Percentiles rank a stretch among this genome's conserved stretches.
Conservation (phyloP, 306 rosid genomes). For the Quercus berberidifolia region DNA sequence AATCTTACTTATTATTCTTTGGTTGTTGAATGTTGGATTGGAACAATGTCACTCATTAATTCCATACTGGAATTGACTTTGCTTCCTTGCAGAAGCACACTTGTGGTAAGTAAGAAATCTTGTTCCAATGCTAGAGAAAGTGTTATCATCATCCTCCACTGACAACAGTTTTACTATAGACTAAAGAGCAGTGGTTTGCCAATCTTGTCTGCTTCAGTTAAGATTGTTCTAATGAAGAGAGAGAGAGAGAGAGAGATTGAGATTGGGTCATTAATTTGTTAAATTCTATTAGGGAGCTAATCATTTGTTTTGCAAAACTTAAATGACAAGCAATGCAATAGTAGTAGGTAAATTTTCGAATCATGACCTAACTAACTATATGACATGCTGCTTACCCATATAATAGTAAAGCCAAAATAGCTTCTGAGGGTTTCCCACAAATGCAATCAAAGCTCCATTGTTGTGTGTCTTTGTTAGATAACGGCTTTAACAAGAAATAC, state of each 20-base stretch:
- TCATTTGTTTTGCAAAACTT: constrained; percentile 38
- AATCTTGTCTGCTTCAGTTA: constrained; percentile 30
- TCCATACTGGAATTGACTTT: background rate
- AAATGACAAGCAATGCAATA: constrained; percentile 45
- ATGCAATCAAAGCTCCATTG: constrained; percentile 18
- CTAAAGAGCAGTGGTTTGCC: constrained; percentile 22
- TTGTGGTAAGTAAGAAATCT: background rate
- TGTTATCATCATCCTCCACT: no score
- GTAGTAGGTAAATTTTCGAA: constrained; percentile 40
- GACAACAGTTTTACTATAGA: no score
- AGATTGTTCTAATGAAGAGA: constrained; percentile 23
- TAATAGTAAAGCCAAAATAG: background rate
- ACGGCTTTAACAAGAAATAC: constrained; percentile 38
- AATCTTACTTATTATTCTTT: background rate
- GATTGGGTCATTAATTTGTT: constrained; percentile 18
- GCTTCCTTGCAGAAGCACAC: background rate
- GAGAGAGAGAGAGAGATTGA: background rate
- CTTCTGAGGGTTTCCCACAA: background rate
- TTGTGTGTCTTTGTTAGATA: constrained; percentile 26
- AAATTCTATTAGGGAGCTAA: constrained; percentile 28
- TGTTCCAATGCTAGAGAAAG: background rate
- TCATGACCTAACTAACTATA: constrained; percentile 63
- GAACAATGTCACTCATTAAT: background rate
- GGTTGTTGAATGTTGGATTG: background rate
- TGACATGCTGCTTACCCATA: constrained; percentile 60